Evolutionary conservation across 2,329 filamentous ascomycete species (phyloP), one percentile per base, ranked within the genome.

Genomic region (Microdochium nivale): DNA sequence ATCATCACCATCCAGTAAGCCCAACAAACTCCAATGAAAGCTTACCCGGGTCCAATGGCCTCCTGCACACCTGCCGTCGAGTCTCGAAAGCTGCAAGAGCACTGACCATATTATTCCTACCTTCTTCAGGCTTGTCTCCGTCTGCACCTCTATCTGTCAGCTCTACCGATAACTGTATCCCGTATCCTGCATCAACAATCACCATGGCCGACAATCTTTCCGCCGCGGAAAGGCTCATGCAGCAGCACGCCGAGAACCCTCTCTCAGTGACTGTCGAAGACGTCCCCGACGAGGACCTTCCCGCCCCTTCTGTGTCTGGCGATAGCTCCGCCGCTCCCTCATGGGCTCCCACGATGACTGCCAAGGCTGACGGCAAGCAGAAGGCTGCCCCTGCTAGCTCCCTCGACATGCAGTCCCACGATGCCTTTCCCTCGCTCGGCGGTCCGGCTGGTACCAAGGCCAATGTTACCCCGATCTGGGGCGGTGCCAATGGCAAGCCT

Each of bases 371-470:
- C 46, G 82, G 80, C 50, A 90, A 88, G 74, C 82, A 87, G 65
- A 85, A 84, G 66, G 76, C 75, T 33, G 74, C 80, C 46, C 58
- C 66, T 44, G 55, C 69, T 30, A 69, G 71, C 44, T 61, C 76
- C 50, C 73, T 96, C 55, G 89, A 97, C 68, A 91, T 89, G 21
- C 80, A 88, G 63, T 95, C 89, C 19, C 88, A 95, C 65, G 91
- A 97, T 70, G 76, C 88, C 54, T 99, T 99, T 78, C 94, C 94
- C n/a, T 85, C 91, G 60, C 81, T 99, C 47, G 92, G 91, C 56
- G 80, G 73, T 23, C 69, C 77, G 52, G 83, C 83, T 68, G 75
- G 83, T 50, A 91, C 90, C 70, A 69, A 79, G 56, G 77, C 83
- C 52, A 79, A 81, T 58, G 78, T 83, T 53, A 77, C 85, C 47